Base-by-base conservation (phyloP, 2,329 filamentous ascomycete species). In the Trichophaea hybrida region DNA sequence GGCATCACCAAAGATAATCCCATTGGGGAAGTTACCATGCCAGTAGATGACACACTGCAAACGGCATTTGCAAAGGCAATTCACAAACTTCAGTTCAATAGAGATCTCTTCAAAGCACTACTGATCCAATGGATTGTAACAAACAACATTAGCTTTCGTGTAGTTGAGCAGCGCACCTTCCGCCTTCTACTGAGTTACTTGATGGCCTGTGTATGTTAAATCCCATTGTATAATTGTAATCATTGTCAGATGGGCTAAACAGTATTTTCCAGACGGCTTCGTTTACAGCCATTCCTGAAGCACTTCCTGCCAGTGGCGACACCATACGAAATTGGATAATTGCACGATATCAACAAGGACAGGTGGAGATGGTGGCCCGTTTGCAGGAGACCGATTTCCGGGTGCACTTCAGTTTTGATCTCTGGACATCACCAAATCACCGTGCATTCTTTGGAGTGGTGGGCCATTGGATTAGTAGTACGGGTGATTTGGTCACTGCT, bases 341-440 rank as follows among this genome's bases (percentile, higher is more conserved):
- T 8, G 6, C 52, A 10, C 32, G 6, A 15, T 55, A 40, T 24
- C 2, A 17, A 10, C 2, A 38, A 7, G 32, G 17, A n/a, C 8
- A 43, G 31, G 3, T 12, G 6, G n/a, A 55, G 7, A 10, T 40
- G 1, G 17, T 4, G 6, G 12, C n/a, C 6, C 6, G 6, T 7
- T 24, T 55, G 6, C n/a, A n/a, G 1, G 4, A 17, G 6, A 13
- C 2, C 7, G 52, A 13, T 6, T 4, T 32, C 10, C 2, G 43
- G 4, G 48, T 60, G 12, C 55, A 61, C 8, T 54, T 61, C 24
- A 46, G n/a, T 13, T 63, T 64, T 48, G 55, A 65, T 38, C 46
- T 64, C 6, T 64, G 58, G 60, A 63, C 55, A 12, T 60, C 54
- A 15, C 49, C 49, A 1, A 66, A 66, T 24, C 40, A 58, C n/a